Evolutionary conservation across 2,329 filamentous ascomycete species (phyloP), one percentile per base, ranked within the genome.

Genomic region (Ophiognomonia clavigignenti-juglandacearum): DNA sequence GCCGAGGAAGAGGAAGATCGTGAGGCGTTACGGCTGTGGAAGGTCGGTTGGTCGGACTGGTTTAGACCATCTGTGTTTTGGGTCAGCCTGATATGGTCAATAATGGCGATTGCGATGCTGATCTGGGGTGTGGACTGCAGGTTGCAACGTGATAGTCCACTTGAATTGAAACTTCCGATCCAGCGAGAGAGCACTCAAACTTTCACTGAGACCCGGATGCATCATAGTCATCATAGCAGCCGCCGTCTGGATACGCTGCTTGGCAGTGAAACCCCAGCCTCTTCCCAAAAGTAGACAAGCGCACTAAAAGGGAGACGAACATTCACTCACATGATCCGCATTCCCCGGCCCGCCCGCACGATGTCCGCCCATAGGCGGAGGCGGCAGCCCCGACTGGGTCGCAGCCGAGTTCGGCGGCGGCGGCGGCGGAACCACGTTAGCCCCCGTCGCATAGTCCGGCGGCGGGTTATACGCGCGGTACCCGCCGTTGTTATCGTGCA

Each of bases 361-460:
- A 45, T 44, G 47, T 41, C 45, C 43, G 39, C 42, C 47, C 52
- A 63, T 39, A 47, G 54, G 60, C 32, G 51, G 55, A 31, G 51
- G 43, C 39, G 53, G 53, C 36, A 53, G 32, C 20, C 51, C 55
- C 36, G 48, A 54, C n/a, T 52, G 44, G 13, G 53, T 53, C 31
- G 54, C 45, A 18, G 55, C 55, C 13, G 57, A 53, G 43, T 58
- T 57, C 7, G 58, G 61, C 11, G 61, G 61, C 6, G 54, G 68
- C 8, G 69, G 68, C 1, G 66, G 65, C 4, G 64, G 64, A 45
- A 69, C 71, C 14, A 14, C 6, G 11, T 23, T 6, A n/a, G n/a
- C n/a, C n/a, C n/a, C n/a, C n/a, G 62, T 62, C 5, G 59, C 61
- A 45, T 72, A 74, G 46, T 73, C 70, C 43, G n/a, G n/a, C n/a